phyloP scores from a whole-genome alignment of 129 eudicot species.

The Chrysanthemum makinoi region DNA sequence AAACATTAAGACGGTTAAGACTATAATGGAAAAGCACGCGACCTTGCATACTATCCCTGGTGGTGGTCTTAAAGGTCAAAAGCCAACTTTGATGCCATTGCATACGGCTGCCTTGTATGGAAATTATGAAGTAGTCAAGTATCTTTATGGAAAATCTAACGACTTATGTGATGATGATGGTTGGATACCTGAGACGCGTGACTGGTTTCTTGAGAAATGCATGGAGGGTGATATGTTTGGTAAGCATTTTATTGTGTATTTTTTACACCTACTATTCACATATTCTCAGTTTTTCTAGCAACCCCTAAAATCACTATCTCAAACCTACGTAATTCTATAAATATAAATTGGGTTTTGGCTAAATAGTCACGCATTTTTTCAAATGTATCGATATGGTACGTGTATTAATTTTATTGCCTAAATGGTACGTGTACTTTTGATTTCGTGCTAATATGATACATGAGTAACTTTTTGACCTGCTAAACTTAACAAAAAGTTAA shows the following conservation, averaged over 20 bases:
- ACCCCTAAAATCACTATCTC: too few species aligned
- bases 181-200: conserved; percentile 27
- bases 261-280: too few species aligned
- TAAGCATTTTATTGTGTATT: conserved; percentile 9
- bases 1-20: conserved; percentile 19
- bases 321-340: too few species aligned
- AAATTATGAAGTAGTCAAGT: conserved; percentile 34
- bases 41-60: conserved; percentile 22
- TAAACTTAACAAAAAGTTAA: too few species aligned
- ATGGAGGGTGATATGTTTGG: conserved; percentile 39
- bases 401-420: too few species aligned
- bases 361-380: too few species aligned
- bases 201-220: conserved; percentile 27
- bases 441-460: too few species aligned
- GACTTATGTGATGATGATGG: conserved; percentile 10
- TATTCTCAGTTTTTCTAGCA: too few species aligned
- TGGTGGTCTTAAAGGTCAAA: background rate
- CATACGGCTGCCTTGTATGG: conserved; percentile 41
- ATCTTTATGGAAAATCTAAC: conserved; percentile 17
- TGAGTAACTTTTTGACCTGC: too few species aligned
- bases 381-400: too few species aligned
- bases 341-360: too few species aligned
- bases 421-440: too few species aligned
- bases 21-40: conserved; percentile 22
- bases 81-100: conserved; percentile 25